Percentiles rank a stretch among this genome's conserved stretches.
phyloP scores from a whole-genome alignment of 2,329 filamentous ascomycete species.

The Sclerotinia nivalis region DNA sequence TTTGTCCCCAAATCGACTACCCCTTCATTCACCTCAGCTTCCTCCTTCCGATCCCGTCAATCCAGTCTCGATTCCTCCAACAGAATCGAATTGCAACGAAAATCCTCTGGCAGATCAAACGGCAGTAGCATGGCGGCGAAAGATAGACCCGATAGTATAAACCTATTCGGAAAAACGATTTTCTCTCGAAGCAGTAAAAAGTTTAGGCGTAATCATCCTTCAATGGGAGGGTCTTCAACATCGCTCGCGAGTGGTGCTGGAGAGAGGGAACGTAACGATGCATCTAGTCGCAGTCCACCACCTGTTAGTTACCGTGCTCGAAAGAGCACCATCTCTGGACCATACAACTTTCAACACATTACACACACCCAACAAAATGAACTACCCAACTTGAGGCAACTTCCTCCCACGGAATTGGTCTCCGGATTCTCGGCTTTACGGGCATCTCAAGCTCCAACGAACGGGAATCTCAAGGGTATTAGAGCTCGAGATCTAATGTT shows the following conservation, averaged over 20 bases:
- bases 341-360: slow-evolving; percentile 68
- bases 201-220: slow-evolving; percentile 51
- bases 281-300: slow-evolving; percentile 7
- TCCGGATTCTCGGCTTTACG: slow-evolving; percentile 49
- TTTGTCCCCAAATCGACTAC: slow-evolving; percentile 49
- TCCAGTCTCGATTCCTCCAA: slow-evolving; percentile 36
- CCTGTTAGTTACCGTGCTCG: slow-evolving; percentile 19
- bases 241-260: slow-evolving; percentile 24
- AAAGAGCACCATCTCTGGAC: slow-evolving; percentile 53
- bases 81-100: slow-evolving; percentile 51
- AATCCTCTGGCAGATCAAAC: slow-evolving; percentile 57
- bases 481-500: slow-evolving; percentile 49
- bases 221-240: slow-evolving; percentile 25
- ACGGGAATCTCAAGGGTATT: slow-evolving; percentile 44
- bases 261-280: slow-evolving; percentile 26
- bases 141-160: slow-evolving; percentile 60
- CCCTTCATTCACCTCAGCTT: slow-evolving; percentile 56
- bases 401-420: slow-evolving; percentile 47
- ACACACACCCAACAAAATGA: slow-evolving; percentile 57
- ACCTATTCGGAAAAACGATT: slow-evolving; percentile 56
- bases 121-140: slow-evolving; percentile 52
- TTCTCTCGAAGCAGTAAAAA: slow-evolving; percentile 55
- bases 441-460: slow-evolving; percentile 43
- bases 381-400: slow-evolving; percentile 45
- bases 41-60: slow-evolving; percentile 52